Conservation (phyloP, 2,329 filamentous ascomycete species). For the Ophiostoma ulmi region DNA sequence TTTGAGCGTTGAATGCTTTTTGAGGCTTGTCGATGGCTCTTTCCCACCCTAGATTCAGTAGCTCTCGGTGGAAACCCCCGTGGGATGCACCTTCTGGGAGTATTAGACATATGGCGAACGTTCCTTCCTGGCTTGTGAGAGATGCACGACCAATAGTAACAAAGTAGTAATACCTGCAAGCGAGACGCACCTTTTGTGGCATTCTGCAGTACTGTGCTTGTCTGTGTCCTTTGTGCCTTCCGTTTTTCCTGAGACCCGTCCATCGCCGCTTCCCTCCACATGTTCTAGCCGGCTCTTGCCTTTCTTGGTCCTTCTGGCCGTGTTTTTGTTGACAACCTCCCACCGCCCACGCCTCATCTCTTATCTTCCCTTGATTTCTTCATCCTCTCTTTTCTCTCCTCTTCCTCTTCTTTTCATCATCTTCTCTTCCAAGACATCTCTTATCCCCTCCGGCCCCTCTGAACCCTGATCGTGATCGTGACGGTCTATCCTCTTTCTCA, state of each 20-base stretch:
- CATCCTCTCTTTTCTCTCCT: not conserved
- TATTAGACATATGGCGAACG: not conserved
- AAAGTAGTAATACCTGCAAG: not conserved
- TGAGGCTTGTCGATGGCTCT: not conserved
- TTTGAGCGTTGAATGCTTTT: not conserved
- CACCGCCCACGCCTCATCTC: not conserved
- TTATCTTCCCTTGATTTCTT: not conserved
- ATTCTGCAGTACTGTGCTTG: not conserved
- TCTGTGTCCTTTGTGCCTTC: not conserved
- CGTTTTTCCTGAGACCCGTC: not conserved
- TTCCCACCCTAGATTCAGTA: not conserved
- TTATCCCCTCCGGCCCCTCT: not conserved
- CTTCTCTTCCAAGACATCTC: slow-evolving; percentile 1
- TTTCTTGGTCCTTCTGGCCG: not conserved
- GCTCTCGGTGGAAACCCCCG: not conserved
- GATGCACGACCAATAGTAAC: not conserved
- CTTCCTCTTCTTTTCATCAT: not conserved
- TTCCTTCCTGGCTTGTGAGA: not conserved
- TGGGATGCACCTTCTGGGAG: not conserved
- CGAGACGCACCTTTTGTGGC: not conserved
- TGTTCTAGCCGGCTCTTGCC: slow-evolving; percentile 1
- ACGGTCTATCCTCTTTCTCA: slow-evolving; percentile 5
- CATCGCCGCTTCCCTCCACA: slow-evolving; percentile 9
- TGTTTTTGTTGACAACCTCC: slow-evolving; percentile 15
- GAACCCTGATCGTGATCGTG: slow-evolving; percentile 7